Evolutionary conservation across 257 asterid species (phyloP).

Genomic region (Penstemon davidsonii): DNA sequence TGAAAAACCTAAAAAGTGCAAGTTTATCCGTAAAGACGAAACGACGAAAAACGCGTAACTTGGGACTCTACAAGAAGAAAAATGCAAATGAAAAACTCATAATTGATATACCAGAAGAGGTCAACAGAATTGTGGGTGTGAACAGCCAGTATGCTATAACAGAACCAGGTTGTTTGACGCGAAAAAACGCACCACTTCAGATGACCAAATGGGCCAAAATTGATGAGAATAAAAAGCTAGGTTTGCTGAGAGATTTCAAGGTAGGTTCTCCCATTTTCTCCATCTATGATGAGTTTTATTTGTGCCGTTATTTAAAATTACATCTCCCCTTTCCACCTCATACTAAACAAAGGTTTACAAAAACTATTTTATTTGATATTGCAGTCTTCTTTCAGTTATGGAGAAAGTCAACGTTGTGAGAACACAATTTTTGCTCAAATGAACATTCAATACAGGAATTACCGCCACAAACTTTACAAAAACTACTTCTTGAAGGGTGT

Average conservation of each 20-base stretch:
- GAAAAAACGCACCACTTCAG: not conserved
- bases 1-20: too few relatives aligned
- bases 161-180: not conserved
- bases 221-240: not conserved
- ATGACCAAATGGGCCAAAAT: conserved; percentile 7
- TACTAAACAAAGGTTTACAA: too few relatives aligned
- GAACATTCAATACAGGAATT: not conserved
- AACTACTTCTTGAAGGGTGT: not conserved
- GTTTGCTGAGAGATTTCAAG: not conserved
- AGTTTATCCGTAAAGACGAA: not conserved
- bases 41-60: not conserved
- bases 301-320: not conserved
- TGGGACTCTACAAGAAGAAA: not conserved
- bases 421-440: not conserved
- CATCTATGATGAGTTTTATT: not conserved
- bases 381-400: not conserved
- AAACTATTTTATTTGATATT: not conserved
- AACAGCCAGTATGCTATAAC: not conserved
- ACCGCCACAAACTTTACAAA: not conserved
- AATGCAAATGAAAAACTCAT: not conserved
- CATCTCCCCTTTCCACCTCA: too few relatives aligned
- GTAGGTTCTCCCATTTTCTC: not conserved
- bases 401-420: not conserved
- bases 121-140: not conserved
- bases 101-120: not conserved